phyloP scores from a whole-genome alignment of 2,329 filamentous ascomycete species.

The Aspergillus quadrilineatus region DNA sequence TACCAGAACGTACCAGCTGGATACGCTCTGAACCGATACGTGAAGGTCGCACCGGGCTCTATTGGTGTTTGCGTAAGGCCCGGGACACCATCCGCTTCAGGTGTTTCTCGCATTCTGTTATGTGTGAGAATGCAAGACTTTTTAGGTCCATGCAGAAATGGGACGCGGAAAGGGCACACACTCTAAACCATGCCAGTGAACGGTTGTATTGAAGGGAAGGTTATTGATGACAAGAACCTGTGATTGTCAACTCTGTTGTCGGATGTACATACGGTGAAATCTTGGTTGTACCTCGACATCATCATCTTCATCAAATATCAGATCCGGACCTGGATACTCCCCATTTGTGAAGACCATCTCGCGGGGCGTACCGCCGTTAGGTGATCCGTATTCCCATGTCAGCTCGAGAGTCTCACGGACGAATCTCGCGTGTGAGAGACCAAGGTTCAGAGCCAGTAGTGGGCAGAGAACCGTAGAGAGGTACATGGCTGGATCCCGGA shows the following conservation, averaged over 20 bases:
- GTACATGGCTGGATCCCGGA: not conserved
- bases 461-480: not conserved
- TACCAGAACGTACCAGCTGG: conserved; percentile 58
- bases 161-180: conserved; percentile 3
- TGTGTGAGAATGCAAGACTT: not conserved
- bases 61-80: conserved; percentile 57
- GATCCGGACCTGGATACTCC: conserved; percentile 32
- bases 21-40: conserved; percentile 54
- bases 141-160: not conserved
- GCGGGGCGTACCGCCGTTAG: conserved; percentile 34
- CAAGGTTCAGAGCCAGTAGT: not conserved
- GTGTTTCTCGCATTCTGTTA: conserved; percentile 48
- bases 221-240: conserved; percentile 33
- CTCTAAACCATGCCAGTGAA: conserved; percentile 45
- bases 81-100: conserved; percentile 61
- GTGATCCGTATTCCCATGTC: conserved; percentile 34
- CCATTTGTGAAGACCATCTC: conserved; percentile 36
- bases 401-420: conserved; percentile 23
- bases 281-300: conserved; percentile 26
- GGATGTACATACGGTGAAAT: no score
- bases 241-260: not conserved
- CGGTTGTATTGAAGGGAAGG: conserved; percentile 30
- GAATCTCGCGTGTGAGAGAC: not conserved
- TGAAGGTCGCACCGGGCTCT: conserved; percentile 49
- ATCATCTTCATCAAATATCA: conserved; percentile 30